phyloP scores from a whole-genome alignment of 257 asterid species.

The Nicotiana tabacum region DNA sequence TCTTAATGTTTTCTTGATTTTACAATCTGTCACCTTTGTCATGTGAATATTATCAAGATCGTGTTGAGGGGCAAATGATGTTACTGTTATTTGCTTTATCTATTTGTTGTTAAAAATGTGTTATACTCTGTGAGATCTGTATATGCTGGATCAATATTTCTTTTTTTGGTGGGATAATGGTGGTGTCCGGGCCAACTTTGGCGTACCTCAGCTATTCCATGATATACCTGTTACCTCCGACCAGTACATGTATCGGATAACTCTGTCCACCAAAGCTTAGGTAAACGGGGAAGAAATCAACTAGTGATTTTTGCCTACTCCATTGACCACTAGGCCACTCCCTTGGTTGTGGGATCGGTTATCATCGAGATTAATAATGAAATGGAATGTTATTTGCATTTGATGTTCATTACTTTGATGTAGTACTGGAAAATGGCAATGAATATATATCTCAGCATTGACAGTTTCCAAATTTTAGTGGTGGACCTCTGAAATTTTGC shows the following conservation, averaged over 20 bases:
- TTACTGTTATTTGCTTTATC: neutral
- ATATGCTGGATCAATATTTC: neutral
- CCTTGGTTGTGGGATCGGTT: no score
- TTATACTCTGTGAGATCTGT: neutral
- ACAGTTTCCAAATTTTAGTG: no score
- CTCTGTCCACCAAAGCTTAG: no score
- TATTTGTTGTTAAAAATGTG: neutral
- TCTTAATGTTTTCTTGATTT: neutral
- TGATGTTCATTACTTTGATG: neutral
- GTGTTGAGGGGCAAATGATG: neutral
- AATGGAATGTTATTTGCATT: neutral
- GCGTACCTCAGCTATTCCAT: neutral
- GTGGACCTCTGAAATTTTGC: neutral
- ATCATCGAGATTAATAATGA: neutral
- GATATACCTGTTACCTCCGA: no score
- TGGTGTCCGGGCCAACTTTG: neutral
- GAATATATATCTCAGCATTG: neutral
- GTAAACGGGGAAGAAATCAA: no score
- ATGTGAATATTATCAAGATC: neutral
- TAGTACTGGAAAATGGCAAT: neutral
- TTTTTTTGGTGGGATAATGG: no score
- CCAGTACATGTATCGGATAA: no score
- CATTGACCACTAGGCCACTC: no score
- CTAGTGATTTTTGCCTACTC: no score
- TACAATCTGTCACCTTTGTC: neutral